Evolutionary conservation across 2,329 filamentous ascomycete genomes (phyloP).

Genomic region (Immersiporthe knoxdaviesiana): DNA sequence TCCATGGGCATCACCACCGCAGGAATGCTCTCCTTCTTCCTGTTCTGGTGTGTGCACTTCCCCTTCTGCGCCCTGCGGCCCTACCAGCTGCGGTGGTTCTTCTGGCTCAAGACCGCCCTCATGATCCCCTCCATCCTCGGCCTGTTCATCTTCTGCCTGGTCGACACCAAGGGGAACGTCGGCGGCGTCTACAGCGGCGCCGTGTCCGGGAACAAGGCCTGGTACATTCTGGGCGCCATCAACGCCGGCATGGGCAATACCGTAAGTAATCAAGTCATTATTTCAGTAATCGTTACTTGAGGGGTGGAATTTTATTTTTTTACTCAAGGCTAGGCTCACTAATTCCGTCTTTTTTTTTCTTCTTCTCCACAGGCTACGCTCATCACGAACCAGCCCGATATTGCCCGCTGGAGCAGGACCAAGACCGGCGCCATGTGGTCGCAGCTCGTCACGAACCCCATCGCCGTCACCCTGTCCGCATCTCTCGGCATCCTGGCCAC

Average conservation of each 20-base stretch:
- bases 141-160: constrained; percentile 44
- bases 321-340: no score
- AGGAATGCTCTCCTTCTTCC: constrained; percentile 43
- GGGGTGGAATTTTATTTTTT: no score
- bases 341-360: no score
- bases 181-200: constrained; percentile 34
- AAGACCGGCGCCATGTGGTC: constrained; percentile 45
- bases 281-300: no score
- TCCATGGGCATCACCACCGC: constrained; percentile 44
- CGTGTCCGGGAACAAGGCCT: constrained; percentile 16
- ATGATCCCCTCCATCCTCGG: constrained; percentile 41
- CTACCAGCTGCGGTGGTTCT: constrained; percentile 49
- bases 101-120: constrained; percentile 48
- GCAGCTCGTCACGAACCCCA: constrained; percentile 46
- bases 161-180: constrained; percentile 41
- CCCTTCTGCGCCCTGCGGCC: constrained; percentile 48
- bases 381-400: constrained; percentile 49
- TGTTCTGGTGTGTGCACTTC: constrained; percentile 45
- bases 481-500: constrained; percentile 49
- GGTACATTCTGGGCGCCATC: constrained; percentile 40
- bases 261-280: constrained; percentile 6
- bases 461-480: constrained; percentile 46
- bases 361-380: constrained; percentile 37
- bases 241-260: constrained; percentile 42
- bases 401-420: constrained; percentile 46